A percentile compares a stretch with the other conserved stretches of the same genome.
Conservation (phyloP, 257 asterid species). For the Mitragyna speciosa region DNA sequence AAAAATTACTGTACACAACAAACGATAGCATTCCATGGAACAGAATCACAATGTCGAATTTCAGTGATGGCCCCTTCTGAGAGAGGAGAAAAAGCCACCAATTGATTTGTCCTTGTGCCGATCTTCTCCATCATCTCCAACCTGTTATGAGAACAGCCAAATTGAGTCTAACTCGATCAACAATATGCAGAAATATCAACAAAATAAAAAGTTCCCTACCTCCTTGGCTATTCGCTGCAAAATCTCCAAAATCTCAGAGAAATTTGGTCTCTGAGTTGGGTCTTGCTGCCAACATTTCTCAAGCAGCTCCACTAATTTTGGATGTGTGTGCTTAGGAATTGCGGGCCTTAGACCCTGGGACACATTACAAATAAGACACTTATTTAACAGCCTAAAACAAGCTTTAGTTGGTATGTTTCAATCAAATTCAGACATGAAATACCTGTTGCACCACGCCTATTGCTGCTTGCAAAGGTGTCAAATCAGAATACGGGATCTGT, state of each 20-base stretch:
- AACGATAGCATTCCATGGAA: background rate
- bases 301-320: slow-evolving; percentile 47
- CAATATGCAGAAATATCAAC: too few relatives aligned
- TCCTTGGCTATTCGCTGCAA: slow-evolving; percentile 39
- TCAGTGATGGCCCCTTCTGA: slow-evolving; percentile 43
- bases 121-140: slow-evolving; percentile 41
- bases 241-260: slow-evolving; percentile 42
- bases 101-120: slow-evolving; percentile 39
- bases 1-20: slow-evolving; percentile 1
- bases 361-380: background rate
- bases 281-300: slow-evolving; percentile 57
- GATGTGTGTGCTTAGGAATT: slow-evolving; percentile 46
- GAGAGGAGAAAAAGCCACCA: slow-evolving; percentile 36
- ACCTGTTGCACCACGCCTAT: slow-evolving; percentile 53
- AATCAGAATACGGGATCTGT: slow-evolving; percentile 49
- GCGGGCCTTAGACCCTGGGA: slow-evolving; percentile 51
- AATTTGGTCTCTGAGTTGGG: slow-evolving; percentile 50
- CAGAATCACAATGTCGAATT: background rate
- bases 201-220: slow-evolving; percentile 22
- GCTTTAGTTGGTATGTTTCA: background rate
- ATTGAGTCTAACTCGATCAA: background rate
- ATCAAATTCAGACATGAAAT: background rate
- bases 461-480: slow-evolving; percentile 56
- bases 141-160: slow-evolving; percentile 24
- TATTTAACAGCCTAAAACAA: background rate